Conservation (phyloP, 169 alveolate species). For the Plasmodium ovale region DNA sequence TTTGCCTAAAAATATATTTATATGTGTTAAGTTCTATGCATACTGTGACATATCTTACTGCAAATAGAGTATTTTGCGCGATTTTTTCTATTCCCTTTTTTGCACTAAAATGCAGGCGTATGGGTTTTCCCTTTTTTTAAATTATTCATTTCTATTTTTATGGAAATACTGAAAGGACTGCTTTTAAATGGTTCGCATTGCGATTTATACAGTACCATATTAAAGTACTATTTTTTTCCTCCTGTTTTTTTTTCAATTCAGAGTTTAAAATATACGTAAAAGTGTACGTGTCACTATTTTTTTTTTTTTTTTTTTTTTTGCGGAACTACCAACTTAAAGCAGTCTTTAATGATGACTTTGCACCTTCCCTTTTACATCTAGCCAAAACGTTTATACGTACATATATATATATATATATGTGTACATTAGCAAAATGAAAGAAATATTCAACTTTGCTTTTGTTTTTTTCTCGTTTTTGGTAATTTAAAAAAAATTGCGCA, state of each 20-base stretch:
- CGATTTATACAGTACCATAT: background rate
- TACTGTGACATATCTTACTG: too few species aligned
- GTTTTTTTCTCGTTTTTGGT: constrained; percentile 18
- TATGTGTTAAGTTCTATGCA: background rate
- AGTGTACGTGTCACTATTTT: too few species aligned
- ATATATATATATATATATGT: background rate
- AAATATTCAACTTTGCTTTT: constrained; percentile 8
- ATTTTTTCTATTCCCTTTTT: too few species aligned
- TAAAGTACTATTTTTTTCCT: background rate
- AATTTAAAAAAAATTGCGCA: constrained; percentile 2
- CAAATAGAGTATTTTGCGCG: too few species aligned
- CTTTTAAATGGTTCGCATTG: background rate
- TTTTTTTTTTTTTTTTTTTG: too few species aligned
- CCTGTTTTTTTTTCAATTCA: too few species aligned
- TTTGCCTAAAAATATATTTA: too few species aligned
- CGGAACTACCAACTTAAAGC: too few species aligned
- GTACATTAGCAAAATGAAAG: constrained; percentile 6
- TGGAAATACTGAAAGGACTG: background rate
- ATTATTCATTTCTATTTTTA: constrained; percentile 7
- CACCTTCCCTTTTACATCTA: constrained; percentile 3
- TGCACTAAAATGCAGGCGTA: constrained; percentile 48
- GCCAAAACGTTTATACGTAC: background rate
- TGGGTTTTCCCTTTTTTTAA: background rate
- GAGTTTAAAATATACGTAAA: too few species aligned
- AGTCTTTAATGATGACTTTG: background rate